These are phyloP conservation scores for Epichloe gansuensis DNA, from an alignment of 2,329 filamentous ascomycete genomes.

Conservation along the genomic window DNA sequence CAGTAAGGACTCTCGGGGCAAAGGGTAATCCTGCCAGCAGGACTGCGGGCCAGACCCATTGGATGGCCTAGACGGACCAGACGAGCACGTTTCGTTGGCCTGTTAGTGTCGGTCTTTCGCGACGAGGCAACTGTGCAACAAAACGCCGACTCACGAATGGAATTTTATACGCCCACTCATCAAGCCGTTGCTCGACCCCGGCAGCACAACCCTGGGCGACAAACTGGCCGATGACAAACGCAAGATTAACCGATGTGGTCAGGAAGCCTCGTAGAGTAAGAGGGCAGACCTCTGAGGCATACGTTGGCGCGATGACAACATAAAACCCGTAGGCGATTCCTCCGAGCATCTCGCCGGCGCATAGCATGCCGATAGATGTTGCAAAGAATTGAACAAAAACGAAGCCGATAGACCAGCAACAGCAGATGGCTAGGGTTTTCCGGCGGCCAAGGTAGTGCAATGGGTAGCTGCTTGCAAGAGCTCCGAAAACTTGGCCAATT, in stretches of 20 bases:
- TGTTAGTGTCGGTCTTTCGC: not conserved
- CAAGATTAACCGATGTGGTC: slow-evolving; percentile 49
- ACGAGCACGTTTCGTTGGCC: not conserved
- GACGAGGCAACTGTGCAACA: not conserved
- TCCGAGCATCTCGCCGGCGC: slow-evolving; percentile 49
- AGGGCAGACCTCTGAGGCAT: slow-evolving; percentile 50
- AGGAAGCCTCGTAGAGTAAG: slow-evolving; percentile 43
- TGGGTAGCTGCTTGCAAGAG: slow-evolving; percentile 17
- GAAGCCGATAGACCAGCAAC: slow-evolving; percentile 34
- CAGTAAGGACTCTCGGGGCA: slow-evolving; percentile 40
- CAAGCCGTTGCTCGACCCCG: slow-evolving; percentile 25
- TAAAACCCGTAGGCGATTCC: slow-evolving; percentile 51
- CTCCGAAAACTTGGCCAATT: slow-evolving; percentile 35
- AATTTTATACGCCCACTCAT: slow-evolving; percentile 33
- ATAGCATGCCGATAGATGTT: slow-evolving; percentile 38
- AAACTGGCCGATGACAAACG: slow-evolving; percentile 51
- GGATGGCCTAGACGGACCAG: slow-evolving; percentile 22
- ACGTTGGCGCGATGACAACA: slow-evolving; percentile 45
- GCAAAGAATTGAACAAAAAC: slow-evolving; percentile 55
- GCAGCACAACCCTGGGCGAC: slow-evolving; percentile 37
- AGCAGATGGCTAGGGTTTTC: slow-evolving; percentile 31
- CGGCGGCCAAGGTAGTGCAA: slow-evolving; percentile 31
- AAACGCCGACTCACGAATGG: slow-evolving; percentile 12
- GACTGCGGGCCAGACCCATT: slow-evolving; percentile 37
- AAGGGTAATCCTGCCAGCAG: slow-evolving; percentile 33